Percentiles rank a stretch among this genome's conserved stretches.
These are phyloP conservation scores for Eutypa lata DNA, from an alignment of 2,329 filamentous ascomycete species.

Conservation along the genomic window DNA sequence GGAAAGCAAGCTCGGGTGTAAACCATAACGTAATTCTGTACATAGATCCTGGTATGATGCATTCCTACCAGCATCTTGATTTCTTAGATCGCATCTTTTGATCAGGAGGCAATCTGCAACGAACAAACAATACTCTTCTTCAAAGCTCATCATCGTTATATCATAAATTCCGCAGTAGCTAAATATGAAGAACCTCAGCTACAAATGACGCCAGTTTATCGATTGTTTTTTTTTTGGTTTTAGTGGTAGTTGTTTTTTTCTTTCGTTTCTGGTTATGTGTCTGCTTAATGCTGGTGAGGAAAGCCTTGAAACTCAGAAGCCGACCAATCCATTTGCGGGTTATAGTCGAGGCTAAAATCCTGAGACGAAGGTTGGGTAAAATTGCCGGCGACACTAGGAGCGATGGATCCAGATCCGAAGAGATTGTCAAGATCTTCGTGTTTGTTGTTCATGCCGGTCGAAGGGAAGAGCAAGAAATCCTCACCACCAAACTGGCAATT, in stretches of 20 bases:
- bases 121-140: not conserved
- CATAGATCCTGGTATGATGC: not conserved
- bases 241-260: too few relatives aligned
- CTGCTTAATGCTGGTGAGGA: constrained; percentile 11
- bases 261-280: too few relatives aligned
- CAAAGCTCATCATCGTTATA: constrained; percentile 24
- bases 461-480: constrained; percentile 65
- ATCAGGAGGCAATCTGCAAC: not conserved
- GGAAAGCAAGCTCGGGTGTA: not conserved
- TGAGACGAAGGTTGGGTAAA: constrained; percentile 52
- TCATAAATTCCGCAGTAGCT: constrained; percentile 14
- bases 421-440: constrained; percentile 39
- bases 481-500: constrained; percentile 49
- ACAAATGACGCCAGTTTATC: too few relatives aligned
- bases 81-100: not conserved
- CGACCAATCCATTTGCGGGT: constrained; percentile 26
- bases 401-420: constrained; percentile 43
- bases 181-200: not conserved
- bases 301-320: constrained; percentile 18
- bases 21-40: not conserved
- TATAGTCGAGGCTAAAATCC: constrained; percentile 37
- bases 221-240: too few relatives aligned
- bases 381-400: constrained; percentile 47
- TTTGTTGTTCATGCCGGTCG: constrained; percentile 34
- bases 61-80: not conserved